A percentile compares a stretch with the other conserved stretches of the same genome.
phyloP scores from a whole-genome alignment of 2,329 filamentous ascomycete species.

The Escovopsis sp. region DNA sequence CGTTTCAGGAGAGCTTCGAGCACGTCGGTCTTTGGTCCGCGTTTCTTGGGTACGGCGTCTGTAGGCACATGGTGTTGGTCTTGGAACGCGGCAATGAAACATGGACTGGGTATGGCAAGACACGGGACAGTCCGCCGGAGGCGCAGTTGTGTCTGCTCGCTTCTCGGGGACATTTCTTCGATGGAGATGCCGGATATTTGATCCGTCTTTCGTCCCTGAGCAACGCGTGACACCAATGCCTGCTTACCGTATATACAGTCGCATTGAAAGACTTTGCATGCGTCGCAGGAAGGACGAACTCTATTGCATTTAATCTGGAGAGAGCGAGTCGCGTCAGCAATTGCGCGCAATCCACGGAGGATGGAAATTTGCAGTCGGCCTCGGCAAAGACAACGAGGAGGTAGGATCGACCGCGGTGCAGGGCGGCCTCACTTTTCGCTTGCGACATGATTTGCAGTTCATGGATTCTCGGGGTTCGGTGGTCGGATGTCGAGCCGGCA shows the following conservation, averaged over 20 bases:
- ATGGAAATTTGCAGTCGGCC: background rate
- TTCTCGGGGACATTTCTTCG: no score
- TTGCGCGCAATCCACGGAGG: background rate
- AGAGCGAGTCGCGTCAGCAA: conserved; percentile 1
- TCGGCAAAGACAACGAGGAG: conserved; percentile 1
- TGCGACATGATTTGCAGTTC: conserved; percentile 91
- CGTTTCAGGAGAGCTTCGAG: conserved; percentile 71
- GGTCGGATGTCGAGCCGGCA: conserved; percentile 54
- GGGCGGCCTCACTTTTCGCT: conserved; percentile 55
- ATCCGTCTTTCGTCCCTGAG: no score
- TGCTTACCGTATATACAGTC: conserved; percentile 77
- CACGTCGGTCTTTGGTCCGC: conserved; percentile 81
- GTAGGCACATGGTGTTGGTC: background rate
- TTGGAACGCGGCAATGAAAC: no score
- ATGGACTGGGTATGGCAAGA: no score
- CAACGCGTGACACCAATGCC: no score
- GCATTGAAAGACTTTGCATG: conserved; percentile 79
- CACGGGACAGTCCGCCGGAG: no score
- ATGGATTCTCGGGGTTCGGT: conserved; percentile 76
- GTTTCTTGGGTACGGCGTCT: conserved; percentile 78
- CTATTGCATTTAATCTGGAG: conserved; percentile 81
- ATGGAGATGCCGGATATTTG: no score
- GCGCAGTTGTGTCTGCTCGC: no score
- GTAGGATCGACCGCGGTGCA: background rate
- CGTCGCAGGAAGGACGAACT: conserved; percentile 69